Evolutionary conservation across 805 yeast genomes (phyloP).

Genomic region (Kodamaea laetipori): DNA sequence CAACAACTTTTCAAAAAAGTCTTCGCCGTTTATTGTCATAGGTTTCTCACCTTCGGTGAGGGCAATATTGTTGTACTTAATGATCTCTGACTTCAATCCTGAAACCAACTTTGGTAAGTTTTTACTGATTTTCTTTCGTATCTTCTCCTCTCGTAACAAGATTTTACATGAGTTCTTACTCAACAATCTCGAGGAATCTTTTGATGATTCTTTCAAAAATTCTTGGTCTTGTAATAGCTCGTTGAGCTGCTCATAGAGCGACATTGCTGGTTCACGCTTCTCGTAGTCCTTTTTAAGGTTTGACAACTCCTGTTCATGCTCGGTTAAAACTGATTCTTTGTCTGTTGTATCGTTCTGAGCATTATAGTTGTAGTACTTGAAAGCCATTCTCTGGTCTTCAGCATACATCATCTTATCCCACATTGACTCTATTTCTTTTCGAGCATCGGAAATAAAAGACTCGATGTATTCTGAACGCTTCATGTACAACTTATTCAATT

Average conservation of each 20-base stretch:
- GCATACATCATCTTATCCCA: slow-evolving; percentile 69
- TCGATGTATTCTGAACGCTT: slow-evolving; percentile 68
- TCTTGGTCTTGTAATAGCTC: slow-evolving; percentile 60
- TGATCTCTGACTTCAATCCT: slow-evolving; percentile 50
- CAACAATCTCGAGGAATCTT: slow-evolving; percentile 77
- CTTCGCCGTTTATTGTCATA: slow-evolving; percentile 48
- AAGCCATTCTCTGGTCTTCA: slow-evolving; percentile 49
- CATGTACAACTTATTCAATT: slow-evolving; percentile 56
- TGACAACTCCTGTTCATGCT: slow-evolving; percentile 64
- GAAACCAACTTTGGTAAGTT: slow-evolving; percentile 65
- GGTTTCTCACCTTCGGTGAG: slow-evolving; percentile 23
- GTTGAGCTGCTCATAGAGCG: slow-evolving; percentile 55
- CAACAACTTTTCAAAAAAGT: slow-evolving; percentile 42
- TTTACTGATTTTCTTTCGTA: slow-evolving; percentile 66
- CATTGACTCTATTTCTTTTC: slow-evolving; percentile 56
- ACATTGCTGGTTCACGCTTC: slow-evolving; percentile 55
- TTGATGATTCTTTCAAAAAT: slow-evolving; percentile 66
- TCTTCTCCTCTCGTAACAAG: slow-evolving; percentile 75
- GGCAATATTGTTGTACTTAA: slow-evolving; percentile 47
- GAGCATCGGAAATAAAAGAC: slow-evolving; percentile 63
- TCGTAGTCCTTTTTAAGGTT: slow-evolving; percentile 52
- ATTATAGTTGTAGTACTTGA: slow-evolving; percentile 42
- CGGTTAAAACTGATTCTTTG: slow-evolving; percentile 61
- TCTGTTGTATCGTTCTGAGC: slow-evolving; percentile 38
- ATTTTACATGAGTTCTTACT: slow-evolving; percentile 78